Evolutionary conservation across 139 green algal species (phyloP), one percentile per base, ranked within the genome.

Genomic region (Trebouxia sp.): DNA sequence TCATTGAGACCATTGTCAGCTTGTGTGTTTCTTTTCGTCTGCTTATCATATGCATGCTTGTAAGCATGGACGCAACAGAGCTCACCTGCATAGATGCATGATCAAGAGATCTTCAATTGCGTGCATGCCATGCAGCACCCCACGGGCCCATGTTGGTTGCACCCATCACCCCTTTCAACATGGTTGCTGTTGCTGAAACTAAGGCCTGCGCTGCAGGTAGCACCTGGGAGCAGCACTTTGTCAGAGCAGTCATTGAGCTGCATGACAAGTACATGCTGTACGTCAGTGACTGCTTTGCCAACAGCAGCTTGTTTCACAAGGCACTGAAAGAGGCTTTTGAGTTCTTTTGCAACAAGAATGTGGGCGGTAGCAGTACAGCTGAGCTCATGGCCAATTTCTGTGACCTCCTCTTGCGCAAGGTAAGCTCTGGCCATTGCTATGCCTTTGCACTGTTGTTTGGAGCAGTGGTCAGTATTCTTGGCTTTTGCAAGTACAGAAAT

Each of bases 301-400:
- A 91, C 75, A 85, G 87, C 62, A 90, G 86, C 10, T 83, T 98
- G 30, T 99, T 99, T 89, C 96, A 99, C 90, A 98, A 98, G 85
- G 93, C 94, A 2, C 84, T 98, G 50, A 99, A 98, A 88, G 97
- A 99, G 80, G 97, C 97, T 1, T 99, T 99, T 85, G 97, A 99
- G 89, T 82, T 87, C 35, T 99, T 99, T 83, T 98, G 93, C 89
- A 98, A 99, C 93, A 99, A 99, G 88, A 82, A 83, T 11, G 94
- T 99, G 35, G 94, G 87, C 7, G 89, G 87, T 65, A 92, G 81
- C 83, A 91, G 86, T n/a, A 93, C 87, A 42, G 94, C 97, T 4
- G 96, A 99, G 90, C 92, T 99, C 41, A 97, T 99, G 89, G 97
- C 97, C 11, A 93, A 87, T 56, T 99, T 98, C 91, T 98, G 94